Conservation (phyloP, 768 basidiomycete genomes). For the Aureoboletus auriporus region DNA sequence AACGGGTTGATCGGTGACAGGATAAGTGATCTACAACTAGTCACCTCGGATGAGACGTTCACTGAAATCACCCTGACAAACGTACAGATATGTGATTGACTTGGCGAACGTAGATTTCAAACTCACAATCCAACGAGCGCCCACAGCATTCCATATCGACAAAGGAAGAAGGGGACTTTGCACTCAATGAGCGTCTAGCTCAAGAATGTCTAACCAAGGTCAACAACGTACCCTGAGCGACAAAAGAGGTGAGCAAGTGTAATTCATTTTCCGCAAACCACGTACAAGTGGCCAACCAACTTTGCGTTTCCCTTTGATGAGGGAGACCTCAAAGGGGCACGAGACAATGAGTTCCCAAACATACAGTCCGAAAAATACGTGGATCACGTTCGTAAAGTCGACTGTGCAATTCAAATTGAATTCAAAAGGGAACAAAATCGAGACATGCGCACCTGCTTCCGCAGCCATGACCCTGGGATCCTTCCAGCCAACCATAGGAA, state of each 20-base stretch:
- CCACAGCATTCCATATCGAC: slow-evolving; percentile 68
- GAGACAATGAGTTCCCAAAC: slow-evolving; percentile 66
- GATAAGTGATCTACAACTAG: not conserved
- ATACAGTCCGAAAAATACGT: slow-evolving; percentile 62
- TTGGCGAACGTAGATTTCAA: not conserved
- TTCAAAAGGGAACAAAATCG: not conserved
- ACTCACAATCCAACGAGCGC: slow-evolving; percentile 59
- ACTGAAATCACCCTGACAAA: slow-evolving; percentile 52
- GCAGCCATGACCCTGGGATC: slow-evolving; percentile 14
- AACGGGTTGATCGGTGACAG: not conserved
- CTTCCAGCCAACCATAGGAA: slow-evolving; percentile 26
- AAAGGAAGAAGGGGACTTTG: slow-evolving; percentile 62
- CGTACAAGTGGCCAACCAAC: slow-evolving; percentile 70
- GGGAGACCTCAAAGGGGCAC: slow-evolving; percentile 63
- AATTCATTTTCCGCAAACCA: slow-evolving; percentile 4
- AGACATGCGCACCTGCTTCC: slow-evolving; percentile 21
- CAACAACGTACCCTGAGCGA: slow-evolving; percentile 12
- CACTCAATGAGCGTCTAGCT: slow-evolving; percentile 4
- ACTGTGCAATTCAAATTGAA: slow-evolving; percentile 31
- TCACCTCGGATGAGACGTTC: slow-evolving; percentile 38
- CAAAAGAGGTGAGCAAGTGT: slow-evolving; percentile 4
- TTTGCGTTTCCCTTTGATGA: slow-evolving; percentile 51
- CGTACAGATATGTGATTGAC: not conserved
- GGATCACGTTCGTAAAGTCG: slow-evolving; percentile 56
- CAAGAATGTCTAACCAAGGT: not conserved